These are phyloP conservation scores for Crepidotus variabilis DNA, from an alignment of 768 basidiomycete species.

Conservation along the genomic window DNA sequence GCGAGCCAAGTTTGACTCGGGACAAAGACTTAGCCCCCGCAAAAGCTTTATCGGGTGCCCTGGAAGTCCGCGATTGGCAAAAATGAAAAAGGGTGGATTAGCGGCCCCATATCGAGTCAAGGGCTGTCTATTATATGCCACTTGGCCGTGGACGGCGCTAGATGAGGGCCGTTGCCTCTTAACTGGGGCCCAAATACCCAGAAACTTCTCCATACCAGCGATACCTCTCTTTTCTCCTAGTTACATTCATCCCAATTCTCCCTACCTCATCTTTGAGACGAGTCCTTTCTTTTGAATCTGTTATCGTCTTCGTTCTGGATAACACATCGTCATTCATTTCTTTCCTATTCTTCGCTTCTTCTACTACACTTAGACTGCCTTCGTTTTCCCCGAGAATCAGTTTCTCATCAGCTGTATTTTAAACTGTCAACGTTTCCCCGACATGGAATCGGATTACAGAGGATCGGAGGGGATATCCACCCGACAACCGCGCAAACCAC, in stretches of 20 bases:
- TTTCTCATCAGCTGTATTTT: constrained; percentile 2
- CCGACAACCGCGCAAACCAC: constrained; percentile 6
- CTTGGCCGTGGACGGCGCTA: not conserved
- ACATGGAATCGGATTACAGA: constrained; percentile 2
- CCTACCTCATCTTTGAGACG: not conserved
- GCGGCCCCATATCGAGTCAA: not conserved
- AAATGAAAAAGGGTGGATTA: not conserved
- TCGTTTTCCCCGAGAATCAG: not conserved
- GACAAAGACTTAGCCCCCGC: not conserved
- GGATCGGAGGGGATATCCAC: constrained; percentile 5
- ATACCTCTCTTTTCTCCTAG: constrained; percentile 3
- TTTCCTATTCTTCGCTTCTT: not conserved
- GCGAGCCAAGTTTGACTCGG: not conserved
- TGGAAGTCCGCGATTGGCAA: not conserved
- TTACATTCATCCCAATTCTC: not conserved
- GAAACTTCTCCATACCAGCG: constrained; percentile 1
- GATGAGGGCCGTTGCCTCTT: not conserved
- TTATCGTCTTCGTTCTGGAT: not conserved
- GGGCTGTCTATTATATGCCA: not conserved
- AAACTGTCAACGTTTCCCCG: not conserved
- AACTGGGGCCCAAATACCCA: constrained; percentile 3
- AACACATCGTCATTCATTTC: not conserved
- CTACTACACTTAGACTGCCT: not conserved
- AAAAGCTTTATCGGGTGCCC: not conserved
- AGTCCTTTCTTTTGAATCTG: not conserved